These are phyloP conservation scores for Cladosporium austrohemisphaericum DNA, from an alignment of 2,329 filamentous ascomycete species.

Conservation along the genomic window DNA sequence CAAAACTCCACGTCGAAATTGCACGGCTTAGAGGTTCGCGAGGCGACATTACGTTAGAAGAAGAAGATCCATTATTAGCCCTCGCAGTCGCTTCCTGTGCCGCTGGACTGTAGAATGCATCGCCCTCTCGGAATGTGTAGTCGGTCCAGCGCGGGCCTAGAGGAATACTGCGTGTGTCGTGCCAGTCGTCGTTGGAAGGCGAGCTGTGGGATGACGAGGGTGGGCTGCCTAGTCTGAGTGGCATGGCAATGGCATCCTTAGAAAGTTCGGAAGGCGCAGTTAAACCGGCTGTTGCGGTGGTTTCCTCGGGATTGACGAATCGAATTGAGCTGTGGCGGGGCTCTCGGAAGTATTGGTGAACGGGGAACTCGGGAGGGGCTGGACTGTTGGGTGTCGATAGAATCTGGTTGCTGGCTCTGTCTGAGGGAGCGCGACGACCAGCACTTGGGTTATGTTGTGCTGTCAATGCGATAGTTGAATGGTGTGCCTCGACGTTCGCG, in stretches of 20 bases:
- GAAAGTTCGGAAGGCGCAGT: no score
- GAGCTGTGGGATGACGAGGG: neutral
- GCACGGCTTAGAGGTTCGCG: neutral
- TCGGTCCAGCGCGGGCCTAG: slow-evolving; percentile 8
- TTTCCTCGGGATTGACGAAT: neutral
- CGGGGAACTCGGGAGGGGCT: neutral
- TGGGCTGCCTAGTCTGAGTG: neutral
- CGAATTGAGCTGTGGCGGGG: slow-evolving; percentile 10
- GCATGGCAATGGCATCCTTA: no score
- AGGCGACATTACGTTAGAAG: no score
- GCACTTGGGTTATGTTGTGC: neutral
- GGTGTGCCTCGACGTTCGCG: neutral
- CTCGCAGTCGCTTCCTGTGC: neutral
- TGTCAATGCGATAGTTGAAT: neutral
- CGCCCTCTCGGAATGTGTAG: slow-evolving; percentile 10
- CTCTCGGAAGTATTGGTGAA: slow-evolving; percentile 2
- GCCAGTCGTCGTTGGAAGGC: neutral
- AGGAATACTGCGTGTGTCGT: slow-evolving; percentile 5
- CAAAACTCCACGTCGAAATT: no score
- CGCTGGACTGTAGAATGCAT: neutral
- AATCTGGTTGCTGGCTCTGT: no score
- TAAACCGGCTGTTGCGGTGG: no score
- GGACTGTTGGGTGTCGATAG: neutral
- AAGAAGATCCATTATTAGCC: neutral
- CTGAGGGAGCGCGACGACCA: no score